Conservation (phyloP, 441 rosid species). For the Euphorbia celastroides region DNA sequence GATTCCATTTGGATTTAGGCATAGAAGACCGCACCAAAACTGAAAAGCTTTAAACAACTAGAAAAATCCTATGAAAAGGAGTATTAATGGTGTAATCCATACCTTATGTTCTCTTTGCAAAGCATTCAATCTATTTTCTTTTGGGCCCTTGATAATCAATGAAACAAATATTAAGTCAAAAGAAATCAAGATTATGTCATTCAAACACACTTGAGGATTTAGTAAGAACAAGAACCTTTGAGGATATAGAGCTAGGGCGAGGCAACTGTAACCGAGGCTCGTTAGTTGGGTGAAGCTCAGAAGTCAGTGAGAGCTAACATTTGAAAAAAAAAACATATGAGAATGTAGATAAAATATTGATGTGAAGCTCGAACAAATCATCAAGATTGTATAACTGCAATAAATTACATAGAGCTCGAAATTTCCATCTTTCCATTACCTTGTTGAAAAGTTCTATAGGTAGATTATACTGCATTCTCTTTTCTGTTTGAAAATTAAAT, state of each 20-base stretch:
- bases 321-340: slow-evolving; percentile 3
- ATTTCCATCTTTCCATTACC: slow-evolving; percentile 34
- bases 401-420: not conserved
- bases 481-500: slow-evolving; percentile 64
- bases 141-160: slow-evolving; percentile 74
- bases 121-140: slow-evolving; percentile 71
- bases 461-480: slow-evolving; percentile 49
- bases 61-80: too few relatives aligned
- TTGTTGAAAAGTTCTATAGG: slow-evolving; percentile 84
- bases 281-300: slow-evolving; percentile 47
- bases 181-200: not conserved
- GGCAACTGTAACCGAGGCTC: slow-evolving; percentile 38
- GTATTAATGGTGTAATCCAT: slow-evolving; percentile 15
- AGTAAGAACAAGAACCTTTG: slow-evolving; percentile 43
- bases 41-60: not conserved
- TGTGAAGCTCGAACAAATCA: too few relatives aligned
- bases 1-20: too few relatives aligned
- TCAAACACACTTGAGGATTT: slow-evolving; percentile 8
- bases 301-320: slow-evolving; percentile 56
- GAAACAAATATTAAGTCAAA: slow-evolving; percentile 20
- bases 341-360: not conserved
- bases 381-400: too few relatives aligned
- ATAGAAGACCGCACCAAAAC: not conserved
- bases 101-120: slow-evolving; percentile 65
- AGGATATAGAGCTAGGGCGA: slow-evolving; percentile 29